Evolutionary conservation across 2,329 filamentous ascomycete genomes (phyloP), one percentile per base, ranked within the genome.

Genomic region (Diaporthe ampelina): DNA sequence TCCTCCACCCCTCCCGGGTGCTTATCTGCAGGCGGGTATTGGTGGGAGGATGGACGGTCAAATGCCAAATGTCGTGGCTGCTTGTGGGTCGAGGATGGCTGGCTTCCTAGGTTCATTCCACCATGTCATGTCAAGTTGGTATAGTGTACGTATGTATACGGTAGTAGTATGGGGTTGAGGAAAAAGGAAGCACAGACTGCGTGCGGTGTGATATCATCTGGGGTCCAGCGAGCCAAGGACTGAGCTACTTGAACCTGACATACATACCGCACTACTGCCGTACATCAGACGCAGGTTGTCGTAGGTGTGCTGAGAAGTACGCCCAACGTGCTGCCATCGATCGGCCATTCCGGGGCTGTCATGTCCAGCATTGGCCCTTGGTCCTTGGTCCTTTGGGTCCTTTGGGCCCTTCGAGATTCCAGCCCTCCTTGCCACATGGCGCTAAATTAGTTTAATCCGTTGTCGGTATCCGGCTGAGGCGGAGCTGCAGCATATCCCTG

Each of bases 221-320:
- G 48, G 32, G 63, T 68, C 63, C 63, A 68, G 35, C 37, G n/a
- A 52, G 63, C 63, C n/a, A 54, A 54, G 63, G 45, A 40, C 63
- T 68, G 45, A 19, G 15, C 40, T 43, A 54, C 19, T 17, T 21
- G 63, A 26, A 26, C 32, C 50, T 52, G 45, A 54, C 48, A 37
- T 37, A 52, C 63, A 68, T 68, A 6, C 48, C 48, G 48, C 48
- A 68, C 63, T 54, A 37, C 48, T 50, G 45, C 45, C 48, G 48
- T 54, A 68, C 48, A 54, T 40, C 63, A 29, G 48, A 68, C 15
- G 63, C 63, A 68, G 32, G 32, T 32, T 40, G n/a, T 48, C 26
- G 29, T 21, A 40, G 45, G 63, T 68, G 63, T 68, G 63, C 63
- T 68, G 45, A 68, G 52, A 68, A 68, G 63, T 68, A 68, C 63